Evolutionary conservation across 1,284 basidiomycete species (phyloP), one percentile per base, ranked within the genome.

Genomic region (Thelephora terrestris): DNA sequence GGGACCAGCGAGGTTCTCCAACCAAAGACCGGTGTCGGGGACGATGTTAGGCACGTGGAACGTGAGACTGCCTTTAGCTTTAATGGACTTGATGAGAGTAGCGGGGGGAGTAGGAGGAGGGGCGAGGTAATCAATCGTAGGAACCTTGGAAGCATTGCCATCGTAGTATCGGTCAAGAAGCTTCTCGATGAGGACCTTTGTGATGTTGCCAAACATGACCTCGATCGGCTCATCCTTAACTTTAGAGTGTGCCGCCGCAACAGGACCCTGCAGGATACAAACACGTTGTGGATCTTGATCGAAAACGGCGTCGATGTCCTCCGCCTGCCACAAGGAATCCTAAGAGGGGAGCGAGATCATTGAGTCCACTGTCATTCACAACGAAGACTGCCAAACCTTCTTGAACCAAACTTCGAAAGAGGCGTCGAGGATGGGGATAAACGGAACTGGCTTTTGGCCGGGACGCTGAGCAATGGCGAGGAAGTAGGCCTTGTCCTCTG

Each of bases 331-430:
- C 5, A 98, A 79, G 16, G 94, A 97, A 66, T 97, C 94, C 89
- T 92, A 63, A 48, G 50, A 46, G 7, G 45, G 66, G 21, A 65
- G 52, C 47, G 47, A 48, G 24, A 51, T 23, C 2, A 38, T 35
- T 51, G 21, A 50, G 10, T 46, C 20, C 45, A 40, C 18, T 36
- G 25, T 17, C 52, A 50, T 29, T 24, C 44, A 35, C 46, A 4
- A n/a, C 16, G 39, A 20, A 43, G 2, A 57, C 17, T 21, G 5
- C 21, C 73, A 23, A 52, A 87, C 89, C 81, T 96, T 96, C 78
- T 97, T 97, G 74, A 97, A 97, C 92, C 94, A 97, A 48, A 97
- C 91, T 65, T 95, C 91, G 64, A 99, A 97, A 57, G 69, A 81
- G 21, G 82, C 79, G 66, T 98, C 94, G 44, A 99, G 78, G 46